Percentiles rank a stretch among this genome's conserved stretches.
phyloP scores from a whole-genome alignment of 495 filamentous ascomycete species.

The Penicillium paxilli region DNA sequence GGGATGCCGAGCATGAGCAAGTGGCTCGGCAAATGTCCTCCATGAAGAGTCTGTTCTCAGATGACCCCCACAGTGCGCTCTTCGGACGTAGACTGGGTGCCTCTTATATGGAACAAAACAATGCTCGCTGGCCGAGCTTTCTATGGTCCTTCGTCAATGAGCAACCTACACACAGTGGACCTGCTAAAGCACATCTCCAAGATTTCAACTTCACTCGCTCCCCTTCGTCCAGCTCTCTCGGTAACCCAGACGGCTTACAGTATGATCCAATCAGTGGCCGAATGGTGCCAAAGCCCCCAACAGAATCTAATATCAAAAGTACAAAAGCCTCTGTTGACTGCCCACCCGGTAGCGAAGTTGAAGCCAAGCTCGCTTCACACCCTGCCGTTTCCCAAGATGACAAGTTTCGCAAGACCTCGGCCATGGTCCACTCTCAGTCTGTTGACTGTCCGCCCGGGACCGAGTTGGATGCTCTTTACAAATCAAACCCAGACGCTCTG shows the following conservation, averaged over 20 bases:
- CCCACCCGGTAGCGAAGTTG: slow-evolving; percentile 11
- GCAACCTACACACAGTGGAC: neutral
- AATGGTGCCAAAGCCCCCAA: slow-evolving; percentile 29
- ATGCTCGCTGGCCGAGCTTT: slow-evolving; percentile 25
- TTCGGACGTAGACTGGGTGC: slow-evolving; percentile 41
- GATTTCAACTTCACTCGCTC: slow-evolving; percentile 8
- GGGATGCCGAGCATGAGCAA: slow-evolving; percentile 18
- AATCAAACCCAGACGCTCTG: neutral
- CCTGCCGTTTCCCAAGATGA: slow-evolving; percentile 5
- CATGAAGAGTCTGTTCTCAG: slow-evolving; percentile 36
- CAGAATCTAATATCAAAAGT: neutral
- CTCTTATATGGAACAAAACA: slow-evolving; percentile 9
- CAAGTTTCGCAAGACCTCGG: slow-evolving; percentile 3
- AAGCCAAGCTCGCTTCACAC: slow-evolving; percentile 9
- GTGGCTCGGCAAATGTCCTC: slow-evolving; percentile 28
- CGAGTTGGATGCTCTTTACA: slow-evolving; percentile 7
- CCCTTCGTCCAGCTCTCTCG: neutral
- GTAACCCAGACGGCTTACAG: slow-evolving; percentile 9
- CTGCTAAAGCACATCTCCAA: slow-evolving; percentile 12
- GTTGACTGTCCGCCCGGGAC: slow-evolving; percentile 11
- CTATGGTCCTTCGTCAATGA: slow-evolving; percentile 28
- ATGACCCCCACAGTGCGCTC: slow-evolving; percentile 41
- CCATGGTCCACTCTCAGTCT: slow-evolving; percentile 1
- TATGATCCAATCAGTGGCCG: slow-evolving; percentile 45
- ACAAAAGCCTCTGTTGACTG: slow-evolving; percentile 7